Evolutionary conservation across 1,139 yeast genomes (phyloP).

Genomic region (Lodderomyces metapsilosis): DNA sequence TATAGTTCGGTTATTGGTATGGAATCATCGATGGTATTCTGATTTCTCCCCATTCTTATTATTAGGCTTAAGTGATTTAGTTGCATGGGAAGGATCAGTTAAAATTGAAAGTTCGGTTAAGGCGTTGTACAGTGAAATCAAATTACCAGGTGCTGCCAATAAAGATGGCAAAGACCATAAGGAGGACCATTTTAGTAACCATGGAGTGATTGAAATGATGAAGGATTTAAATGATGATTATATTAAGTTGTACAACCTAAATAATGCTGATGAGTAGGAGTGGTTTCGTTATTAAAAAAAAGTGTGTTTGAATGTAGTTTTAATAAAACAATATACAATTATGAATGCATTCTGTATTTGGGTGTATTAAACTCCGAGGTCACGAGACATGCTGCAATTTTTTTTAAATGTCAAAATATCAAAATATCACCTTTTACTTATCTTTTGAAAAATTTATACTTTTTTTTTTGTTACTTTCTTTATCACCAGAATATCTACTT

Average conservation of each 20-base stretch:
- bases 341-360: too few relatives aligned
- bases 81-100: conserved; percentile 74
- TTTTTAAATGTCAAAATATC: background rate
- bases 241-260: conserved; percentile 45
- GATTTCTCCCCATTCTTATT: conserved; percentile 77
- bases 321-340: background rate
- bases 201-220: conserved; percentile 63
- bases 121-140: conserved; percentile 58
- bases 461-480: background rate
- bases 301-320: background rate
- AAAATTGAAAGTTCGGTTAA: conserved; percentile 75
- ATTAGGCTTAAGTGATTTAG: conserved; percentile 54
- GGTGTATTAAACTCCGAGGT: conserved; percentile 3
- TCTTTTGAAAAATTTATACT: background rate
- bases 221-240: conserved; percentile 47
- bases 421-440: background rate
- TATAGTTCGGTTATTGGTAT: conserved; percentile 74
- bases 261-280: conserved; percentile 41
- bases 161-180: conserved; percentile 19
- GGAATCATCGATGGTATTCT: conserved; percentile 97
- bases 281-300: background rate
- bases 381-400: conserved; percentile 7
- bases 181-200: conserved; percentile 31
- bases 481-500: too few relatives aligned
- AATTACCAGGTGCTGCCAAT: conserved; percentile 17